phyloP scores from a whole-genome alignment of 2,329 filamentous ascomycete genomes.

The Aspergillus fructus region DNA sequence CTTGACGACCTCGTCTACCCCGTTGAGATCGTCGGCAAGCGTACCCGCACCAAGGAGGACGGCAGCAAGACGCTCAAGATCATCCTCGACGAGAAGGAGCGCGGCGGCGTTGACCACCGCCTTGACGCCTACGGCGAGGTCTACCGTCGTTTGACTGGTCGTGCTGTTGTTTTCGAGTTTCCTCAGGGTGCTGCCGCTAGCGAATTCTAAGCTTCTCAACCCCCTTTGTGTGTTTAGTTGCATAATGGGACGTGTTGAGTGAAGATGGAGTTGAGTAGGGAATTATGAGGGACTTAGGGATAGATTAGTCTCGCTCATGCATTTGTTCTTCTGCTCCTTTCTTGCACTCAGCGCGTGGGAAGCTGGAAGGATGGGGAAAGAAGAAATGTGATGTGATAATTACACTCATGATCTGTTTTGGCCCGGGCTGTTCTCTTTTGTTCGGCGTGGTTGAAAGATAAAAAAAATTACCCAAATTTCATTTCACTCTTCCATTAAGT shows the following conservation, averaged over 20 bases:
- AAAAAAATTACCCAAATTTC: conserved; percentile 17
- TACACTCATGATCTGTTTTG: conserved; percentile 24
- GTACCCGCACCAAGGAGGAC: conserved; percentile 97
- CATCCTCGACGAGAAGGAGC: conserved; percentile 99
- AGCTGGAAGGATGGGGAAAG: not conserved
- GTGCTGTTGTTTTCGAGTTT: conserved; percentile 98
- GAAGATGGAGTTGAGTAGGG: not conserved
- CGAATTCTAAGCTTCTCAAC: conserved; percentile 69
- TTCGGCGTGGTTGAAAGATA: conserved; percentile 22
- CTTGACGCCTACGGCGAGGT: conserved; percentile 99
- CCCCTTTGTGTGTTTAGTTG: not conserved
- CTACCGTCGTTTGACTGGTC: conserved; percentile 96
- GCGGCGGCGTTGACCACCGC: conserved; percentile 97
- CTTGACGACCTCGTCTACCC: conserved; percentile 98
- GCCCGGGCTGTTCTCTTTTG: conserved; percentile 21
- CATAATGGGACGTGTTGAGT: not conserved
- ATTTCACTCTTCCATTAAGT: not conserved
- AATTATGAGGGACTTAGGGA: not conserved
- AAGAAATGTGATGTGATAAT: conserved; percentile 23
- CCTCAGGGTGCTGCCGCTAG: conserved; percentile 72
- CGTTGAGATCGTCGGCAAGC: conserved; percentile 99
- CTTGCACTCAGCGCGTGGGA: not conserved
- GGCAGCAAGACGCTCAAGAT: conserved; percentile 98
- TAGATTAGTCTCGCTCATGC: not conserved
- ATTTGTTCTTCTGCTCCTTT: not conserved